A percentile compares a stretch with the other conserved stretches of the same genome.
phyloP scores from a whole-genome alignment of 106 monocot genomes.

The Acorus calamus region DNA sequence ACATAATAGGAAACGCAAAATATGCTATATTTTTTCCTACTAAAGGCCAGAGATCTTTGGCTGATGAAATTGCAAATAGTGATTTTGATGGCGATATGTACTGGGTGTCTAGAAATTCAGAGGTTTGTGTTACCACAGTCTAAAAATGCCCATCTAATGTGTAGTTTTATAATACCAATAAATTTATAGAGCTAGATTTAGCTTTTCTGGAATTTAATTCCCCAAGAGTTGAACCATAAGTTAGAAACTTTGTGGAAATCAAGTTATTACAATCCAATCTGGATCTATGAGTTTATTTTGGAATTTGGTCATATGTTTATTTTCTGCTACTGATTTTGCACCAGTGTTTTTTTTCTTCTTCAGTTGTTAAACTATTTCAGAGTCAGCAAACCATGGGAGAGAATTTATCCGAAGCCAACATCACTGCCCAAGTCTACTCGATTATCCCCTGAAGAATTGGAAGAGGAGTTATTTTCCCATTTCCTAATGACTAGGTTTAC shows the following conservation, averaged over 20 bases:
- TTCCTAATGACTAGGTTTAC: constrained; percentile 40
- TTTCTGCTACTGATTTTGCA: not conserved
- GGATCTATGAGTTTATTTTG: too few relatives aligned
- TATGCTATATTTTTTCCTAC: constrained; percentile 67
- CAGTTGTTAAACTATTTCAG: constrained; percentile 41
- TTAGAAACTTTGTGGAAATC: too few relatives aligned
- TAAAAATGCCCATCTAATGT: not conserved
- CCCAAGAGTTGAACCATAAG: too few relatives aligned
- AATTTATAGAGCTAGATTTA: not conserved
- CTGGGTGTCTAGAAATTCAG: constrained; percentile 63
- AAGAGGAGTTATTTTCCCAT: constrained; percentile 32
- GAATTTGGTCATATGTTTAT: too few relatives aligned
- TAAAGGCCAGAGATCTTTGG: constrained; percentile 50
- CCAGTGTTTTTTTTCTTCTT: not conserved
- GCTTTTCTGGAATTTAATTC: too few relatives aligned
- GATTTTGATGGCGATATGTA: constrained; percentile 81
- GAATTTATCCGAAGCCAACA: not conserved
- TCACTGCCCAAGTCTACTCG: constrained; percentile 10
- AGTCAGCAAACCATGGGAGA: constrained; percentile 31
- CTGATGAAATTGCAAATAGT: constrained; percentile 77
- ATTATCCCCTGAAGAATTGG: constrained; percentile 15
- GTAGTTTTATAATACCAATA: not conserved
- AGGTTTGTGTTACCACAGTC: constrained; percentile 25
- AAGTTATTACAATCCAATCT: too few relatives aligned
- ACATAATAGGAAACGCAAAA: constrained; percentile 51